Base-by-base conservation (phyloP, 2,329 filamentous ascomycete species). In the Xylariaceae sp. region DNA sequence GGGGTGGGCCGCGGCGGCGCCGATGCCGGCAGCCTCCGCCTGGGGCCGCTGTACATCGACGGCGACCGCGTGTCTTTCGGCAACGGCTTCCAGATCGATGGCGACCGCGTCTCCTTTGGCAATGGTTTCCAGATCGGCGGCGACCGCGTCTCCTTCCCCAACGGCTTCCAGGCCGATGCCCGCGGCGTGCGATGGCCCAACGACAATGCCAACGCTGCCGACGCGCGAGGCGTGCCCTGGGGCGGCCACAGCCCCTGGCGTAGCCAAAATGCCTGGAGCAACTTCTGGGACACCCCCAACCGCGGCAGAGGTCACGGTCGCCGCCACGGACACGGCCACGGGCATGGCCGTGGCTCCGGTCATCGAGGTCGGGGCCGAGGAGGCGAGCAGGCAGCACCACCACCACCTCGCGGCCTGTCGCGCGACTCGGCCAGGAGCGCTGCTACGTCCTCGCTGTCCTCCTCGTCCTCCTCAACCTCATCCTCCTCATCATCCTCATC, bases 121-220 rank as follows among this genome's bases (percentile, higher is more conserved):
- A n/a, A n/a, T n/a, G n/a, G n/a, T n/a, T n/a, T n/a, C n/a, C 53
- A 54, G 5, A 46, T 72, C 10, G 62, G 65, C 23, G 52, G 56
- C n/a, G 60, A 68, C 19, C 55, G 61, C 12, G 52, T 70, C 17
- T 57, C 59, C 4, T 60, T 63, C 37, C 68, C 64, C 5, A 56
- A 62, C 23, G 53, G 42, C 3, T 58, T 72, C 32, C 58, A 65
- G 26, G 64, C 61, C 4, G 64, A 70, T 42, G 49, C 54, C 33
- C 60, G 61, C 35, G 63, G 70, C 9, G 44, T 75, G 35, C 58
- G 65, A 14, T 61, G 73, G 37, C 52, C 64, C 2, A 58, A 65
- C 22, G 62, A 68, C 52, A 12, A 54, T 54, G 18, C 64, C 63
- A 4, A 58, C 68, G 40, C 32, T 31, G 37, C 40, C n/a, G 21